Percentiles rank a stretch among this genome's conserved stretches.
phyloP scores from a whole-genome alignment of 768 basidiomycete genomes.

The Mycena venus region DNA sequence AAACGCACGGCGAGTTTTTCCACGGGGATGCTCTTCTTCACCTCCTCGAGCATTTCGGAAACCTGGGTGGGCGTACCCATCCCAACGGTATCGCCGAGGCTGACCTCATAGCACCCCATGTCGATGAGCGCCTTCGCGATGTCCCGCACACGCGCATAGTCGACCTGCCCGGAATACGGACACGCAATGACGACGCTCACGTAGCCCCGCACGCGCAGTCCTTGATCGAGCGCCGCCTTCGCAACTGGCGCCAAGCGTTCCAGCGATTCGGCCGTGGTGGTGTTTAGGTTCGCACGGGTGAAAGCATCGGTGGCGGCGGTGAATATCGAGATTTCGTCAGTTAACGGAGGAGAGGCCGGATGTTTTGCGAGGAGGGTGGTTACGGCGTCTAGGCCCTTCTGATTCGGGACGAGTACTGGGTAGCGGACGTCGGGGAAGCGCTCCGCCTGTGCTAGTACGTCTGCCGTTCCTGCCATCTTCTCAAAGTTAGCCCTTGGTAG shows the following conservation, averaged over 20 bases:
- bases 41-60: constrained; percentile 75
- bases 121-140: constrained; percentile 79
- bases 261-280: constrained; percentile 78
- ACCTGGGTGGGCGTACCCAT: constrained; percentile 83
- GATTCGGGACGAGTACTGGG: constrained; percentile 86
- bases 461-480: constrained; percentile 90
- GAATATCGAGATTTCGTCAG: constrained; percentile 91
- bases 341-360: constrained; percentile 60
- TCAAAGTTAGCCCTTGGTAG: background rate
- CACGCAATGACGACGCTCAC: constrained; percentile 88
- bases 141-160: constrained; percentile 72
- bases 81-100: constrained; percentile 93
- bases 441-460: constrained; percentile 74
- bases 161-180: constrained; percentile 87
- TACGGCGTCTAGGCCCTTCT: constrained; percentile 80
- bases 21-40: constrained; percentile 72
- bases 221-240: constrained; percentile 66
- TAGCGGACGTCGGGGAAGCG: constrained; percentile 71
- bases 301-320: constrained; percentile 92
- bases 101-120: constrained; percentile 96
- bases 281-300: constrained; percentile 87
- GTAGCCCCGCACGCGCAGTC: constrained; percentile 85
- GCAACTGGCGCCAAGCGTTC: constrained; percentile 73
- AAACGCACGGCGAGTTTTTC: constrained; percentile 76
- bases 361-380: constrained; percentile 64